Conservation (phyloP, 1,284 basidiomycete species). For the Athelia psychrophila region DNA sequence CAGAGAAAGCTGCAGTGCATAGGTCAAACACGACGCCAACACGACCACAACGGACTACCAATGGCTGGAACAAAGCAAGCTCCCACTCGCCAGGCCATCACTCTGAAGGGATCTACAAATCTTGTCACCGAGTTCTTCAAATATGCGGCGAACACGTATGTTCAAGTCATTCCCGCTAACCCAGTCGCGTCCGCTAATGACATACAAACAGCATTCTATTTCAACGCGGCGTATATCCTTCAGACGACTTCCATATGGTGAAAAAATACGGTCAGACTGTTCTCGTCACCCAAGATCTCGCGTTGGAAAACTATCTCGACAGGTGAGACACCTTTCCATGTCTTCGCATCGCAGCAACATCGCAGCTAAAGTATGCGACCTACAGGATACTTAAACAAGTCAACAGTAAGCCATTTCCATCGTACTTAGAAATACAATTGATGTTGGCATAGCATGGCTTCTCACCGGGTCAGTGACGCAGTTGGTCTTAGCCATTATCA, state of each 20-base stretch:
- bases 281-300: slow-evolving; percentile 90
- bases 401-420: slow-evolving; percentile 58
- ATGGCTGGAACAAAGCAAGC: slow-evolving; percentile 61
- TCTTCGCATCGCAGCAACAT: no score
- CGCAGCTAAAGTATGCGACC: slow-evolving; percentile 5
- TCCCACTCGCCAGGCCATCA: slow-evolving; percentile 73
- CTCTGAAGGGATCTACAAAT: slow-evolving; percentile 92
- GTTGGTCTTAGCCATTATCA: slow-evolving; percentile 94
- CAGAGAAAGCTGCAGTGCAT: no score
- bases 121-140: slow-evolving; percentile 99
- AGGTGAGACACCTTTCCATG: slow-evolving; percentile 54
- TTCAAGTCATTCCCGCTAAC: slow-evolving; percentile 14
- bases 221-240: slow-evolving; percentile 95
- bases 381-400: slow-evolving; percentile 86
- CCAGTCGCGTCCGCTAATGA: slow-evolving; percentile 3
- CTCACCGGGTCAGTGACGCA: slow-evolving; percentile 88
- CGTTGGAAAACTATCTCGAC: slow-evolving; percentile 89
- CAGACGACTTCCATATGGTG: slow-evolving; percentile 98
- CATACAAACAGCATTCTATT: slow-evolving; percentile 77
- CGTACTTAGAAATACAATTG: slow-evolving; percentile 10
- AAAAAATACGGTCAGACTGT: slow-evolving; percentile 98
- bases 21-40: no score
- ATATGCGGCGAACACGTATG: slow-evolving; percentile 92
- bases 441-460: slow-evolving; percentile 73
- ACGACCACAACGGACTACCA: not conserved